Base-by-base conservation (phyloP, 768 basidiomycete species). In the Lactarius trivialis region DNA sequence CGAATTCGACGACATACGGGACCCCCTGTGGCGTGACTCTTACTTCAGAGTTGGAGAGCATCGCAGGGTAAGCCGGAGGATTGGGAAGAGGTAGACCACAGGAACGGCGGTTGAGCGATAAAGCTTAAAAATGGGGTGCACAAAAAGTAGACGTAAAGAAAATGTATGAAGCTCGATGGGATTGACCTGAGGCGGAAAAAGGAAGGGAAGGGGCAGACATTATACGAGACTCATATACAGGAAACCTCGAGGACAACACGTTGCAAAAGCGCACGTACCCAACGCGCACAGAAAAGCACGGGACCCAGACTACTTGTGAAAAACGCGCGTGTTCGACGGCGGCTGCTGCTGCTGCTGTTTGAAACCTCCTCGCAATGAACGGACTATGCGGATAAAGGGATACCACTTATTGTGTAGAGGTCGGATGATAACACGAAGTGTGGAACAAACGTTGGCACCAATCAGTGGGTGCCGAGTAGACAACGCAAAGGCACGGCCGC, bases 1-100 rank as follows among this genome's bases (percentile, higher is more conserved):
- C 70, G 61, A 74, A 75, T 58, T 74, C 74, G 60, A 72, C 72
- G 62, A 75, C 57, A 65, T 73, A 75, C 19, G 74, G 74, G 60
- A 75, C 68, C 58, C 74, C 74, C 59, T 68, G 68, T 17, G 71
- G 63, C 53, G 70, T 73, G 66, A 73, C 73, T 63, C 67, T 71
- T 68, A 74, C 60, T 57, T 74, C 69, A 28, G 54, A 34, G 45
- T 60, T 60, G 39, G 36, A n/a, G 19, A 67, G 65, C 55, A 70
- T 68, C 67, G 71, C 70, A 21, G 51, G 45, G 21, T 39, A 54
- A 26, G 63, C 17, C 39, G 24, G 53, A 36, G 41, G 53, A 37
- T 15, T 51, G 52, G 54, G 32, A 58, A 33, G 53, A 49, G 32
- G 24, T 45, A 19, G 56, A 19, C 60, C 49, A 53, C 50, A 43